These are phyloP conservation scores for Pleurotus tuber-regium DNA, from an alignment of 768 basidiomycete genomes.

Conservation along the genomic window DNA sequence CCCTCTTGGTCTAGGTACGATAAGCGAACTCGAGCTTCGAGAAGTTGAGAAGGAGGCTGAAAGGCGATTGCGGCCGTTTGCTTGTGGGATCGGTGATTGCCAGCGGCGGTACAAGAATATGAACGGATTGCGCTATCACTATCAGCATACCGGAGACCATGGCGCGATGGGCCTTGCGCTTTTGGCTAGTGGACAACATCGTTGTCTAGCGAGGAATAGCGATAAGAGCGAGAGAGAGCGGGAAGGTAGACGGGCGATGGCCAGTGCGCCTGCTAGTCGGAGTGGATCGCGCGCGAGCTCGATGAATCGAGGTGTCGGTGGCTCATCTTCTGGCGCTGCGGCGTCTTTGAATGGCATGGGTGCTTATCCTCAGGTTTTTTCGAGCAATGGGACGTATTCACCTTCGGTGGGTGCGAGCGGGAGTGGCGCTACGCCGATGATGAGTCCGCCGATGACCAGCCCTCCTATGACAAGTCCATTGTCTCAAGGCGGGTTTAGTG, in stretches of 20 bases:
- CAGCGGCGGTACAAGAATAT: slow-evolving; percentile 95
- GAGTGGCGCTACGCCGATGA: neutral
- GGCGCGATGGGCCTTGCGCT: slow-evolving; percentile 85
- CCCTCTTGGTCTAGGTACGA: slow-evolving; percentile 38
- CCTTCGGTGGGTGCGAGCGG: neutral
- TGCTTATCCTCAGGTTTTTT: slow-evolving; percentile 1
- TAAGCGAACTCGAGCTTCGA: slow-evolving; percentile 60
- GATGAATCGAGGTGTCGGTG: slow-evolving; percentile 9
- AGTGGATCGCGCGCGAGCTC: slow-evolving; percentile 10
- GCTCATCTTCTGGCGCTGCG: slow-evolving; percentile 1
- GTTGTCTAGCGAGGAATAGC: slow-evolving; percentile 33
- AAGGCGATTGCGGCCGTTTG: slow-evolving; percentile 77
- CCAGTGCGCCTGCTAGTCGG: slow-evolving; percentile 10
- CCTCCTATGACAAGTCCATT: slow-evolving; percentile 2
- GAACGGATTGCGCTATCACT: slow-evolving; percentile 96
- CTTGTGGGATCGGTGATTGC: slow-evolving; percentile 86
- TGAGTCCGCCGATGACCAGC: too few species aligned
- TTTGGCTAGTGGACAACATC: slow-evolving; percentile 73
- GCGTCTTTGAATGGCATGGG: slow-evolving; percentile 2
- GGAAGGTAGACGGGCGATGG: slow-evolving; percentile 12
- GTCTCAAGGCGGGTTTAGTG: slow-evolving; percentile 6
- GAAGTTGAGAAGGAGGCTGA: slow-evolving; percentile 86
- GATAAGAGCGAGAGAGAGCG: slow-evolving; percentile 4
- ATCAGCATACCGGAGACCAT: slow-evolving; percentile 95
- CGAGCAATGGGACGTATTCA: slow-evolving; percentile 2